Evolutionary conservation across 495 filamentous ascomycete genomes (phyloP).

Genomic region (Aspergillus carlsbadensis): DNA sequence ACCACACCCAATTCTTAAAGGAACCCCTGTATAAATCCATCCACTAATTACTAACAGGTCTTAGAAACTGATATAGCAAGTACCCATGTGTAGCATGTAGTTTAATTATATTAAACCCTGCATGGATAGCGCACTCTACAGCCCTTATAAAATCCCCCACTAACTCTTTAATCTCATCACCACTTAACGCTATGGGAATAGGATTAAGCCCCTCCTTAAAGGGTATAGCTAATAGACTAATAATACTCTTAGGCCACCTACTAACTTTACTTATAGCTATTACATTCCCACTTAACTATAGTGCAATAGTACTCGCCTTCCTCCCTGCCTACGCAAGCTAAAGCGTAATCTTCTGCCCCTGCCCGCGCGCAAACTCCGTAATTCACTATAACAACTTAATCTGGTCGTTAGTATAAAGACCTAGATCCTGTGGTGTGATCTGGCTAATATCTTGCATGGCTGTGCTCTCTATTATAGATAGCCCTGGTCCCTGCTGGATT

Average conservation of each 20-base stretch:
- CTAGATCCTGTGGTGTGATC: constrained; percentile 62
- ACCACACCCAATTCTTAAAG: constrained; percentile 52
- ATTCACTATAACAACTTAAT: constrained; percentile 53
- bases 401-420: constrained; percentile 64
- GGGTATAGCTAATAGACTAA: constrained; percentile 49
- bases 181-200: too few species aligned
- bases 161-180: too few species aligned
- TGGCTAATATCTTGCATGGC: constrained; percentile 59
- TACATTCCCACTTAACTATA: constrained; percentile 38
- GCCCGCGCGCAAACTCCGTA: constrained; percentile 52
- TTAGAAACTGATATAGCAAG: constrained; percentile 57
- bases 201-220: constrained; percentile 18
- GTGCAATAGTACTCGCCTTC: constrained; percentile 58
- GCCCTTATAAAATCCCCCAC: too few species aligned
- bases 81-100: constrained; percentile 57
- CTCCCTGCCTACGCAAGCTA: constrained; percentile 68
- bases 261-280: constrained; percentile 45
- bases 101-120: constrained; percentile 51
- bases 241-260: constrained; percentile 64
- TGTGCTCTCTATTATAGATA: constrained; percentile 63
- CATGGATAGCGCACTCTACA: constrained; percentile 2
- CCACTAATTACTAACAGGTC: constrained; percentile 54
- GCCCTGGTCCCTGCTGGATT: constrained; percentile 26
- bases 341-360: constrained; percentile 60
- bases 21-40: constrained; percentile 55